Evolutionary conservation across 345 rosid genomes (phyloP), one percentile per base, ranked within the genome.

Genomic region (Citrus australasica): DNA sequence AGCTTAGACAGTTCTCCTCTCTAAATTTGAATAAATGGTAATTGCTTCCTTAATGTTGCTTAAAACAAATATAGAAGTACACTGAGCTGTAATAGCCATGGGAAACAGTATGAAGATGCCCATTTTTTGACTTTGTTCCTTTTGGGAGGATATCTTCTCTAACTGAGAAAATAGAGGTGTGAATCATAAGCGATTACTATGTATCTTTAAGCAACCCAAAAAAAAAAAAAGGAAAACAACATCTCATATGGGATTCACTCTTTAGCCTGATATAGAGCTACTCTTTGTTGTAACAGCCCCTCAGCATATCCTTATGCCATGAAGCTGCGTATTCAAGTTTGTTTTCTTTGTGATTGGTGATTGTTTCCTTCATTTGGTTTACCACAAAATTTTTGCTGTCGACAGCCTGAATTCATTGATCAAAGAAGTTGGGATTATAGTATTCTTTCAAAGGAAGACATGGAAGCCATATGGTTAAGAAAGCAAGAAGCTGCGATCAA

Each of bases 351-450:
- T 73, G 38, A 60, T 53, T 53, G n/a, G 22, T 53, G 58, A 13
- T 74, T 75, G 17, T 53, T 68, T 56, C 4, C 55, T 51, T 59
- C 21, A 37, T 65, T 53, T 27, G 14, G 27, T 38, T 25, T 1
- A 17, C 46, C 70, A 28, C 35, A 51, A 32, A 8, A 17, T 37
- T 42, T 71, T 65, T 72, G 42, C 38, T 37, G 64, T 69, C 66
- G 33, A 62, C 84, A 87, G 90, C 79, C 73, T n/a, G 88, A 84
- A 58, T 76, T 79, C 83, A 85, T 71, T 60, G 76, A 83, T 77
- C 84, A 68, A 64, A 87, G 83, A 73, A 66, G 79, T 59, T 95
- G 99, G 98, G 90, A 93, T 79, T 79, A 40, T 79, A 88, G 93
- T 32, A 53, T 80, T 60, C 84, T 88, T 40, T 90, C 90, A 0